phyloP scores from a whole-genome alignment of 768 basidiomycete genomes.

The Trametes coccinea region DNA sequence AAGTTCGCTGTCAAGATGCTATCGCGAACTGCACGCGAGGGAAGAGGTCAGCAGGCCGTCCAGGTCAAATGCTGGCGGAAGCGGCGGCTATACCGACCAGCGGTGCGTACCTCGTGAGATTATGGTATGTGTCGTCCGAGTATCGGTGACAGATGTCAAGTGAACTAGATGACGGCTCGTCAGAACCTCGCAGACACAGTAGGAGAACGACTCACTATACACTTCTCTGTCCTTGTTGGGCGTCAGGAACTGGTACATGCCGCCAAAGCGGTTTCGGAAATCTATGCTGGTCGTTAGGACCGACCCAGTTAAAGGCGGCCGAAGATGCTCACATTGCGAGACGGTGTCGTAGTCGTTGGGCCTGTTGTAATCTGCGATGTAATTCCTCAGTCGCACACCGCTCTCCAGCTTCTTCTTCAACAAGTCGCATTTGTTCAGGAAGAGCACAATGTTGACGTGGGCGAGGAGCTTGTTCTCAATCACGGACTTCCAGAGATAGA shows the following conservation, averaged over 20 bases:
- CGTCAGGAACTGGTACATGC: conserved; percentile 64
- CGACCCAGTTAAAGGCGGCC: neutral
- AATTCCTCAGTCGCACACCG: conserved; percentile 68
- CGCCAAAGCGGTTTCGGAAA: conserved; percentile 71
- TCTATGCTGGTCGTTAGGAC: conserved; percentile 42
- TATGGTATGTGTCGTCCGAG: conserved; percentile 68
- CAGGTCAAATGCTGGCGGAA: too few relatives aligned
- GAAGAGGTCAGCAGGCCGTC: neutral
- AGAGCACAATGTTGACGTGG: conserved; percentile 77
- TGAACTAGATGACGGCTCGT: conserved; percentile 51
- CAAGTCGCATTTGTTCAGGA: conserved; percentile 81
- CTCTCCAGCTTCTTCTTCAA: conserved; percentile 76
- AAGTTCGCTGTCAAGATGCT: conserved; percentile 34
- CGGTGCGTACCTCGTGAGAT: conserved; percentile 64
- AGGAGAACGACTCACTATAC: conserved; percentile 51
- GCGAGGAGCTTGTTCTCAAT: conserved; percentile 72
- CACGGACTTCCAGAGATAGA: conserved; percentile 71
- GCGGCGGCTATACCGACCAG: too few relatives aligned
- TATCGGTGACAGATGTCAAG: conserved; percentile 81
- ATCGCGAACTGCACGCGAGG: conserved; percentile 28
- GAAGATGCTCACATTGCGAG: conserved; percentile 60
- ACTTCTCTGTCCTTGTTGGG: conserved; percentile 73
- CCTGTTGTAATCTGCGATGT: conserved; percentile 72
- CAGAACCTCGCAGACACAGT: neutral
- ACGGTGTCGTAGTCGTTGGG: conserved; percentile 80